Base-by-base conservation (phyloP, 306 rosid genomes). In the Acacia confusa region DNA sequence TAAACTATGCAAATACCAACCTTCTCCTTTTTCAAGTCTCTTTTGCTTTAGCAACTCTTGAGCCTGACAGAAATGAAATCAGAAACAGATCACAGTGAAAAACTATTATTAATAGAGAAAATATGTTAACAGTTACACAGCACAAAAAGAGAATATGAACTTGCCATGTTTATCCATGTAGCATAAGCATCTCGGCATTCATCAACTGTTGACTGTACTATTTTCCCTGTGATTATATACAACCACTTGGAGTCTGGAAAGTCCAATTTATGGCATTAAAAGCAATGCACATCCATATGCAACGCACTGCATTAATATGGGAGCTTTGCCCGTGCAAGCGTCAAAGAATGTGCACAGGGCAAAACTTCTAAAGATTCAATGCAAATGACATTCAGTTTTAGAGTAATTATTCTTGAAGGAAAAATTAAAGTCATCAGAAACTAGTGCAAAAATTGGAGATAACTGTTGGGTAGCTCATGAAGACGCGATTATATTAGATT, bases 101-200 rank as follows among this genome's bases (percentile, higher is more conserved):
- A 69, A 28, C 17, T 40, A 78, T 20, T 40, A 41, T 16, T 50
- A 8, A 74, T 28, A 69, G 44, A 34, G 16, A 6, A 52, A 47
- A n/a, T 5, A 75, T 40, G 57, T 8, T 20, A 27, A 55, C 9
- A 14, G 13, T 7, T 24, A 19, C 19, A 55, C 10, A 22, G 50
- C 27, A 80, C 78, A 27, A 75, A 3, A 48, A 75, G 68, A 70
- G 28, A 67, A 77, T 14, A 74, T 28, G 7, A 41, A 48, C 48
- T 52, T 85, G 88, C 98, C 99, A 92, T 90, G 78, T 80, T 77
- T 22, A 92, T 86, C 98, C 97, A 93, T 27, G 78, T 66, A 32
- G 85, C 87, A 82, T 87, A 92, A 68, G 94, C 98, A 47, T 96
- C 99, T 80, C 93, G 89, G 82, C 99, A 93, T 88, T 96, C 99